A percentile compares a stretch with the other conserved stretches of the same genome.
These are phyloP conservation scores for Houttuynia cordata DNA, from an alignment of 164 flowering plant species.

Conservation along the genomic window DNA sequence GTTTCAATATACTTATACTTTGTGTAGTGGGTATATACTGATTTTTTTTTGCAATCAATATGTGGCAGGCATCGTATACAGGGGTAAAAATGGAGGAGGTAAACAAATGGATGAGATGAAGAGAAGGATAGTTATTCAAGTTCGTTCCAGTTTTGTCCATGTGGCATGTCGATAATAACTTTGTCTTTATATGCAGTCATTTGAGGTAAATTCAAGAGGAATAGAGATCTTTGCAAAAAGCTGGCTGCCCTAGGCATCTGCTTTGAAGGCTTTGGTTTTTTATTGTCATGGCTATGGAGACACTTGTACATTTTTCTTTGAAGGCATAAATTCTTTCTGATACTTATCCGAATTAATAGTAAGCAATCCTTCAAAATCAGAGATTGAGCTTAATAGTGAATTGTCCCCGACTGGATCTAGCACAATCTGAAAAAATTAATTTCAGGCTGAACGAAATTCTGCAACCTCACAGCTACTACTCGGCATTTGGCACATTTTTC, in stretches of 20 bases:
- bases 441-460: too few species aligned
- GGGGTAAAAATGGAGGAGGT: conserved; percentile 73
- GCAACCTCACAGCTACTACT: too few species aligned
- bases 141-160: not conserved
- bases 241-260: conserved; percentile 66
- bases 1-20: not conserved
- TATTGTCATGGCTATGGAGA: conserved; percentile 98
- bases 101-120: conserved; percentile 2
- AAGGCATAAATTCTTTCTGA: conserved; percentile 53
- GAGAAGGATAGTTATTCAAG: not conserved
- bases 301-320: conserved; percentile 92
- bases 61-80: conserved; percentile 45
- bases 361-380: not conserved
- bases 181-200: conserved; percentile 36
- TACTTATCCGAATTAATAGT: not conserved
- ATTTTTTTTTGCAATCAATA: conserved; percentile 5
- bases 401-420: too few species aligned
- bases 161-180: not conserved
- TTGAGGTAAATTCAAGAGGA: conserved; percentile 81
- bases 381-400: too few species aligned
- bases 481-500: too few species aligned
- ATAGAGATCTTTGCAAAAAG: conserved; percentile 70
- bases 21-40: not conserved
- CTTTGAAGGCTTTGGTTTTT: conserved; percentile 63
- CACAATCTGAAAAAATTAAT: too few species aligned